Evolutionary conservation across 257 asterid species (phyloP), one percentile per base, ranked within the genome.

Genomic region (Linaria vulgaris): DNA sequence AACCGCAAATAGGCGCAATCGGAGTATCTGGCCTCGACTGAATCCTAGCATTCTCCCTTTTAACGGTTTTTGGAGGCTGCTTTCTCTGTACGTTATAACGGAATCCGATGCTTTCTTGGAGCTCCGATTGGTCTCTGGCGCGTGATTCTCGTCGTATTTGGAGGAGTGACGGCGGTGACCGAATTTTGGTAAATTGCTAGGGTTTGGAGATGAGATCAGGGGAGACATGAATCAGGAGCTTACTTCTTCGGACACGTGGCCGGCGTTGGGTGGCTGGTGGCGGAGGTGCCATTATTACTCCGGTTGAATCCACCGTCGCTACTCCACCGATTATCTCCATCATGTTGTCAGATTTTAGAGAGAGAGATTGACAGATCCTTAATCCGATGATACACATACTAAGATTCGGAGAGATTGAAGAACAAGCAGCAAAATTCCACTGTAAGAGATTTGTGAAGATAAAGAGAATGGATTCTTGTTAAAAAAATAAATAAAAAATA

Each of bases 1-100:
- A n/a, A n/a, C n/a, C n/a, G n/a, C n/a, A n/a, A n/a, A n/a, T n/a
- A n/a, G n/a, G n/a, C n/a, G n/a, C n/a, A n/a, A 63, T 64, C 15
- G 96, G 92, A 9, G 96, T 83, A 64, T 88, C 90, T 0, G 80
- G 83, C 56, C 95, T 78, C 52, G 82, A 72, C 34, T 63, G 68
- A 58, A 75, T 69, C 69, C 76, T 76, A 7, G 48, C 65, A 46
- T 66, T 21, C 3, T 68, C 67, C 44, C 30, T 43, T 47, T 74
- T 74, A 27, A 16, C 59, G 31, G 67, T 69, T 31, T 65, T 61
- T 21, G 67, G 77, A 61, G 22, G 69, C 64, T 56, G 74, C 31
- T 63, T 76, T 11, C 66, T 68, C 64, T 64, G 78, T 3, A 64
- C 59, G 77, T 45, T 39, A 21, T 10, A 31, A 47, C 34, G 19